Evolutionary conservation across 331 rosid species (phyloP), one percentile per base, ranked within the genome.

Genomic region (Prunus yedoensis): DNA sequence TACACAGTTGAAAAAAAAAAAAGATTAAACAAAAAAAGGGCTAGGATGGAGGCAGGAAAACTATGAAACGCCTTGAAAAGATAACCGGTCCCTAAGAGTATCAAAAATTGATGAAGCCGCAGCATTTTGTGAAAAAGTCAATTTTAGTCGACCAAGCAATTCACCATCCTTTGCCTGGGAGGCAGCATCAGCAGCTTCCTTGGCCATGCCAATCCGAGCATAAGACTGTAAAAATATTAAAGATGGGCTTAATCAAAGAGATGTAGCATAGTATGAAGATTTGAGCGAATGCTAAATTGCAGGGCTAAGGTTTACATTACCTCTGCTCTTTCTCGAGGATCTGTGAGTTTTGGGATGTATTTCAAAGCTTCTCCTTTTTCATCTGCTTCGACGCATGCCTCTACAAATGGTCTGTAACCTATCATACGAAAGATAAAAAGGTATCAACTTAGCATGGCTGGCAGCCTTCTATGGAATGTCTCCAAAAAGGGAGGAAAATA

Each of bases 251-350:
- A n/a, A n/a, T n/a, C n/a, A 95, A 66, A 32, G 32, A 28, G 13
- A 12, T 2, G 67, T 18, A 2, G 27, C 11, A 15, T 6, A 27
- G 8, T 4, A 17, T 4, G 38, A 20, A n/a, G 13, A 56, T 3
- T 58, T 5, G 12, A 16, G 32, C 14, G 15, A n/a, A 10, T 35
- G 30, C 17, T 20, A 74, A 15, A 13, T 21, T 11, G 47, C 15
- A 51, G 5, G 46, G 20, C 41, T 35, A 3, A 8, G 14, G 21
- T 9, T 57, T 27, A 62, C 57, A 35, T 82, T 87, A 91, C 99
- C 97, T 94, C 99, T 0, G 99, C 99, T 82, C 79, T 92, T 86
- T 94, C 99, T 83, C 96, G 88, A 72, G 93, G 96, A 81, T 94
- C 99, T 17, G 96, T 82, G 46, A 94, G 88, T 83, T 94, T 94